Evolutionary conservation across 306 rosid genomes (phyloP), one percentile per base, ranked within the genome.

Genomic region (Quercus variabilis): DNA sequence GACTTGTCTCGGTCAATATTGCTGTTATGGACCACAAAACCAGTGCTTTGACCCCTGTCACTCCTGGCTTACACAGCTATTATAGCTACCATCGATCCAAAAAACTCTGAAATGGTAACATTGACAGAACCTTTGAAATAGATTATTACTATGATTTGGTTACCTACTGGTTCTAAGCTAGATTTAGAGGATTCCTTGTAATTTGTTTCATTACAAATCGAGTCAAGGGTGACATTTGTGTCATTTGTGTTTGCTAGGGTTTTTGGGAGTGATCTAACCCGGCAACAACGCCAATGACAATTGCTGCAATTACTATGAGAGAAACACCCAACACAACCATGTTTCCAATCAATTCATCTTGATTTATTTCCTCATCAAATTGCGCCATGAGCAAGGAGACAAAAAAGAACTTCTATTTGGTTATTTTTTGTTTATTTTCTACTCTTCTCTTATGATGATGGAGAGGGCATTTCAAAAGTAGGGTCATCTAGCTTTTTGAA

Each of bases 301-400:
- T 21, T 46, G 76, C 49, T 56, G 71, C 88, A 11, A 85, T 73
- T 2, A 72, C 46, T 3, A 75, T 1, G 70, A 82, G 69, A 5
- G 85, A 71, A 26, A 56, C 64, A 67, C 74, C 83, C 21, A 85
- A 55, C 62, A 75, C 74, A n/a, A 51, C 49, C 51, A 81, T 57
- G 83, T 85, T 85, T 1, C 74, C 3, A 13, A 35, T 20, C 70
- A 65, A 21, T 8, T 51, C 72, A 1, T 74, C 54, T 4, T 9
- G 41, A 23, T 64, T 56, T 54, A 13, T 35, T 30, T 68, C 69
- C 10, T 41, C 75, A 25, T 64, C 83, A 19, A 17, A 67, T 4
- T 4, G 25, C 19, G 49, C 72, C 72, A 68, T 68, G 6, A 64
- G 10, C 41, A 17, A 64, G 10, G 17, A 49, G 15, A 49, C 0